Evolutionary conservation across 148 eudicot genomes (phyloP).

Genomic region (Tetragonia tetragonoides): DNA sequence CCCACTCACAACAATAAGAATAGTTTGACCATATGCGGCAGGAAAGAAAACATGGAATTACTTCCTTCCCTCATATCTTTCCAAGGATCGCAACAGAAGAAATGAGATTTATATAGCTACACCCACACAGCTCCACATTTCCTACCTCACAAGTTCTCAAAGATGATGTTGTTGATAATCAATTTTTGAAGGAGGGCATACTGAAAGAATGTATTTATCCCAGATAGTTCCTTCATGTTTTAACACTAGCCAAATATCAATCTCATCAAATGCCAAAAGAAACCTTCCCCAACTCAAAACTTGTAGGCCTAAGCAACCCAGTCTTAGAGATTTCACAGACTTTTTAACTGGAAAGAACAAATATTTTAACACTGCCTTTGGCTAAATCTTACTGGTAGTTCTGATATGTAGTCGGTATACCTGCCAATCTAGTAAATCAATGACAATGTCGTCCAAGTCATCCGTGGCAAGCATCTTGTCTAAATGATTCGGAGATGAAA

Average conservation of each 20-base stretch:
- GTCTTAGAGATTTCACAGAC: not conserved
- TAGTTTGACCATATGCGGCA: too few relatives aligned
- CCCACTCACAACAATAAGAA: too few relatives aligned
- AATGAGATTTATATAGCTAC: too few relatives aligned
- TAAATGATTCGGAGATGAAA: slow-evolving; percentile 73
- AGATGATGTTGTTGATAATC: not conserved
- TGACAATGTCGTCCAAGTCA: slow-evolving; percentile 54
- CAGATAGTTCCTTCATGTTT: not conserved
- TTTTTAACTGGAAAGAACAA: not conserved
- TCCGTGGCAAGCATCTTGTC: slow-evolving; percentile 50
- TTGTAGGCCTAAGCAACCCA: not conserved
- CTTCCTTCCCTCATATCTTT: too few relatives aligned
- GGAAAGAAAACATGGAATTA: too few relatives aligned
- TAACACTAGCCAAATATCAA: not conserved
- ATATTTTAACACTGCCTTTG: not conserved
- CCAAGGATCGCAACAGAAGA: too few relatives aligned
- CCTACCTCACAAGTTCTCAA: not conserved
- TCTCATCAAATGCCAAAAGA: not conserved
- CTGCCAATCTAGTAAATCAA: slow-evolving; percentile 90
- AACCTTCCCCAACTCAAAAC: not conserved
- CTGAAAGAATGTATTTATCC: not conserved
- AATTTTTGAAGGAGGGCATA: not conserved
- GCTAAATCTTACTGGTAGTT: not conserved
- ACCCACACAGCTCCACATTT: not conserved
- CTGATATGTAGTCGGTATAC: slow-evolving; percentile 27